Evolutionary conservation across 495 filamentous ascomycete species (phyloP).

Genomic region (Talaromyces thailandensis): DNA sequence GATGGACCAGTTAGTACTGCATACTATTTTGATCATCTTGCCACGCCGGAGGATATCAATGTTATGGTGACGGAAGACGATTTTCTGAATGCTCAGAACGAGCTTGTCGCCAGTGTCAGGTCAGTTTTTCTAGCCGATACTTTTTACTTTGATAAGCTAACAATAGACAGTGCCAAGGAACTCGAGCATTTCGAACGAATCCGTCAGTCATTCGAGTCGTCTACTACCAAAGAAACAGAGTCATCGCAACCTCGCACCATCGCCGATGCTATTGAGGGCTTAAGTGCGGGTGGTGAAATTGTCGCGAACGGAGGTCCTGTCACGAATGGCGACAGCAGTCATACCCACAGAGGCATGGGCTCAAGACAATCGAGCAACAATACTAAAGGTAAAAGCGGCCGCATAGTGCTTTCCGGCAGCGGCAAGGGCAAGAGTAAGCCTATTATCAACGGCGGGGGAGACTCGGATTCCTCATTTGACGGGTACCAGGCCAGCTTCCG

Average conservation of each 20-base stretch:
- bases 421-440: slow-evolving; percentile 48
- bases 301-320: slow-evolving; percentile 24
- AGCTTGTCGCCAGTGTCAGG: slow-evolving; percentile 86
- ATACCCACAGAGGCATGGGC: slow-evolving; percentile 12
- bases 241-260: slow-evolving; percentile 12
- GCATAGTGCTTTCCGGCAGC: slow-evolving; percentile 10
- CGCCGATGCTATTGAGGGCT: slow-evolving; percentile 9
- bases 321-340: slow-evolving; percentile 14
- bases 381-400: slow-evolving; percentile 30
- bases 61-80: slow-evolving; percentile 85
- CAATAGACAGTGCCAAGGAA: slow-evolving; percentile 63
- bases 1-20: slow-evolving; percentile 65
- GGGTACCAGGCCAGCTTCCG: slow-evolving; percentile 12
- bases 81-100: slow-evolving; percentile 68
- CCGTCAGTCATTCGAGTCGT: slow-evolving; percentile 66
- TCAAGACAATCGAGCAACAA: slow-evolving; percentile 17
- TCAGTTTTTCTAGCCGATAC: slow-evolving; percentile 18
- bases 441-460: slow-evolving; percentile 13
- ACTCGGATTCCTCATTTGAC: slow-evolving; percentile 33
- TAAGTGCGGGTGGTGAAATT: slow-evolving; percentile 5
- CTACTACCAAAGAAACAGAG: slow-evolving; percentile 31
- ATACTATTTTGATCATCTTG: slow-evolving; percentile 90
- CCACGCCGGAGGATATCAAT: slow-evolving; percentile 68
- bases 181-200: slow-evolving; percentile 86
- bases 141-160: slow-evolving; percentile 10